phyloP scores from a whole-genome alignment of 495 filamentous ascomycete species.

The Monascus purpureus region DNA sequence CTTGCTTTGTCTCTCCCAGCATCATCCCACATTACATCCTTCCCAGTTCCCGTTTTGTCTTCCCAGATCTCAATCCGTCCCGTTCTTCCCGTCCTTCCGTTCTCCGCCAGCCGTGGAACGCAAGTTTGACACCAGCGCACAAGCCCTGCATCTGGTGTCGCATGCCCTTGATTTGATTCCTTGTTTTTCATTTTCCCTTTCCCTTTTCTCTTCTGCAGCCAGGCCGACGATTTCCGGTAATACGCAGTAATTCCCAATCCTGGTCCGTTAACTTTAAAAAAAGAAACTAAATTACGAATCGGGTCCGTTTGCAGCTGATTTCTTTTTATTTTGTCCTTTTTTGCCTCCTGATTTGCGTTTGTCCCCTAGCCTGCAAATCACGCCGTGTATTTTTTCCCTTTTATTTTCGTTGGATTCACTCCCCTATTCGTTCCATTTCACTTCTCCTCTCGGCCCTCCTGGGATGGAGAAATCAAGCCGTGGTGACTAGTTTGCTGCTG shows the following conservation, averaged over 20 bases:
- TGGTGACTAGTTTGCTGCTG: too few species aligned
- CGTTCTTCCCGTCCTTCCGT: slow-evolving; percentile 15
- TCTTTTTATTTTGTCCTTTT: slow-evolving; percentile 8
- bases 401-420: too few species aligned
- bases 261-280: background rate
- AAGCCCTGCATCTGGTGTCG: slow-evolving; percentile 12
- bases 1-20: slow-evolving; percentile 2
- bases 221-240: background rate
- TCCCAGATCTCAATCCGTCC: slow-evolving; percentile 11
- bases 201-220: slow-evolving; percentile 4
- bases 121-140: background rate
- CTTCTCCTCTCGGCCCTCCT: too few species aligned
- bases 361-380: slow-evolving; percentile 2
- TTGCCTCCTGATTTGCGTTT: slow-evolving; percentile 3
- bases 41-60: slow-evolving; percentile 2
- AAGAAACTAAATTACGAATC: too few species aligned
- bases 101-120: slow-evolving; percentile 13
- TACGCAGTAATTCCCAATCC: background rate
- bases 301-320: too few species aligned
- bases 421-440: too few species aligned
- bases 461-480: too few species aligned
- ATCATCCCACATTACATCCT: background rate
- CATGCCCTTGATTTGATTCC: slow-evolving; percentile 9
- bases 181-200: slow-evolving; percentile 5
- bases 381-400: slow-evolving; percentile 7